Evolutionary conservation across 2,329 filamentous ascomycete species (phyloP).

Genomic region (Arthrinium phaeospermum): DNA sequence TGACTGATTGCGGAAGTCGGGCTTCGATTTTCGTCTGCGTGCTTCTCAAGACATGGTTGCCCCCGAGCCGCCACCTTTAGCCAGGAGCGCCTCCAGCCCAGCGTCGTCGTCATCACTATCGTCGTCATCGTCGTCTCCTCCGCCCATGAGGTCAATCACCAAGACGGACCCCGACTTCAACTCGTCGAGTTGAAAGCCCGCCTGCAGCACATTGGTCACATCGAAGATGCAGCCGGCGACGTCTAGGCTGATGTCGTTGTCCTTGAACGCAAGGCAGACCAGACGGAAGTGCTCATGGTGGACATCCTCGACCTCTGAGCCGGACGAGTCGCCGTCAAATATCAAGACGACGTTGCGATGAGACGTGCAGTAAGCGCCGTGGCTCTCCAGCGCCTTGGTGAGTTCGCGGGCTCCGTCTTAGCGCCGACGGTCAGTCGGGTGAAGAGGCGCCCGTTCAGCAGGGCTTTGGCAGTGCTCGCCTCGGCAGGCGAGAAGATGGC

Average conservation of each 20-base stretch:
- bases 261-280: conserved; percentile 9
- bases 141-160: conserved; percentile 4
- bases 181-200: conserved; percentile 1
- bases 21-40: neutral
- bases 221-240: conserved; percentile 1
- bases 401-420: neutral
- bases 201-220: neutral
- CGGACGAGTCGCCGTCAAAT: neutral
- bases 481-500: neutral
- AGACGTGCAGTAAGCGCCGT: conserved; percentile 3
- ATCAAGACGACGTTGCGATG: conserved; percentile 6
- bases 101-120: neutral
- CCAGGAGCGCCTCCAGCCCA: neutral
- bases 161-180: neutral
- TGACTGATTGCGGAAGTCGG: neutral
- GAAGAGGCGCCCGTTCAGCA: conserved; percentile 6
- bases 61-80: neutral
- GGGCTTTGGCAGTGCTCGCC: conserved; percentile 2
- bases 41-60: neutral
- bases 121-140: neutral
- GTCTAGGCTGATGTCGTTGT: neutral
- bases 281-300: conserved; percentile 8
- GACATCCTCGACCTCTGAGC: neutral
- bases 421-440: conserved; percentile 6
- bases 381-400: neutral